phyloP scores from a whole-genome alignment of 2,329 filamentous ascomycete species.

The Talaromyces sp. region DNA sequence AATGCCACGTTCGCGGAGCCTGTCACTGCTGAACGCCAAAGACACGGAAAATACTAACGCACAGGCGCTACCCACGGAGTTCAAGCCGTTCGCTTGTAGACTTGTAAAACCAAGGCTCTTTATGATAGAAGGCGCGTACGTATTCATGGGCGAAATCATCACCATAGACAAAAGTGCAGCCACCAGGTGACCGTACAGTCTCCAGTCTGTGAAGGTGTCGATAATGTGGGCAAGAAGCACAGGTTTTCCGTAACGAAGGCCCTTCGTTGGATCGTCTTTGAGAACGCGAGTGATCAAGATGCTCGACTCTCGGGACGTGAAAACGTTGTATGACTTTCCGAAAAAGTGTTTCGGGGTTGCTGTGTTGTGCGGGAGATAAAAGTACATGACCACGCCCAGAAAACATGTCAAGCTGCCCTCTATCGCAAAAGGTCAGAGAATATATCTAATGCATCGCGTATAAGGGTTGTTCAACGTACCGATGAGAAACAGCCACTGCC shows the following conservation, averaged over 20 bases:
- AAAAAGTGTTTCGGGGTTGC: slow-evolving; percentile 23
- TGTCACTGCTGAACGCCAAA: slow-evolving; percentile 23
- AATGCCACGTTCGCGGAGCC: slow-evolving; percentile 20
- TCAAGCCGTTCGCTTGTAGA: slow-evolving; percentile 49
- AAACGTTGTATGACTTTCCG: slow-evolving; percentile 20
- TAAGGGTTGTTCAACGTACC: background rate
- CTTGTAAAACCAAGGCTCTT: slow-evolving; percentile 47
- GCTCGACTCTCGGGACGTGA: slow-evolving; percentile 20
- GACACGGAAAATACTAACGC: slow-evolving; percentile 20
- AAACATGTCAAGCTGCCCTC: slow-evolving; percentile 16
- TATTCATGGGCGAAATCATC: slow-evolving; percentile 29
- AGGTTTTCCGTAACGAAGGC: slow-evolving; percentile 8
- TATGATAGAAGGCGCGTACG: slow-evolving; percentile 52
- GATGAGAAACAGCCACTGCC: slow-evolving; percentile 17
- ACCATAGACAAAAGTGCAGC: slow-evolving; percentile 18
- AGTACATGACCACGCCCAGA: slow-evolving; percentile 17
- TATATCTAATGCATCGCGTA: background rate
- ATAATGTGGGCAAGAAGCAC: slow-evolving; percentile 7
- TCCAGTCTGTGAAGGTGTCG: slow-evolving; percentile 14
- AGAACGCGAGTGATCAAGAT: slow-evolving; percentile 17
- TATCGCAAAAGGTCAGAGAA: background rate
- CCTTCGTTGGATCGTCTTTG: slow-evolving; percentile 13
- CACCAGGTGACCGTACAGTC: slow-evolving; percentile 17
- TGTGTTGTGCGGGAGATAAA: slow-evolving; percentile 25
- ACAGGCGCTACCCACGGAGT: slow-evolving; percentile 44